Evolutionary conservation across 2,329 filamentous ascomycete species (phyloP).

Genomic region (Laburnicola sp.): DNA sequence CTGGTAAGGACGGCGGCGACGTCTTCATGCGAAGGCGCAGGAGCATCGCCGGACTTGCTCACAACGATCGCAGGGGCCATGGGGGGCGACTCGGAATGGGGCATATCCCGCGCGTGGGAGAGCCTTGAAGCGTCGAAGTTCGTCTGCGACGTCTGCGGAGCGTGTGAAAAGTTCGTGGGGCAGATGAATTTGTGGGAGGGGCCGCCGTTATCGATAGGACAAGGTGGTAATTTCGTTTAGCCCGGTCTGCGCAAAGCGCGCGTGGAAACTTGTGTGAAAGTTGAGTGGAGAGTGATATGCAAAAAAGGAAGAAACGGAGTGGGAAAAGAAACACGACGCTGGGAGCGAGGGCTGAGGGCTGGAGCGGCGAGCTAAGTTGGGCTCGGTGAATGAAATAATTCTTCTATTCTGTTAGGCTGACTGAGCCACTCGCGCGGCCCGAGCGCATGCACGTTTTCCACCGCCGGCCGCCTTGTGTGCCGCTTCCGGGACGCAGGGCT

Average conservation of each 20-base stretch:
- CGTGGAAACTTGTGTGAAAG: not conserved
- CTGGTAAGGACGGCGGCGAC: slow-evolving; percentile 48
- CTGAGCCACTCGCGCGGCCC: not conserved
- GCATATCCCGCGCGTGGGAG: slow-evolving; percentile 44
- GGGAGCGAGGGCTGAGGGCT: not conserved
- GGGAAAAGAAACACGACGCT: not conserved
- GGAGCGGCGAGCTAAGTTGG: slow-evolving; percentile 3
- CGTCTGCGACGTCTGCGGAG: slow-evolving; percentile 1
- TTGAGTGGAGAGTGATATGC: slow-evolving; percentile 5
- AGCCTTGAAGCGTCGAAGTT: not conserved
- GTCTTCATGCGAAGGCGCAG: slow-evolving; percentile 52
- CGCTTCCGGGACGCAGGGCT: slow-evolving; percentile 3
- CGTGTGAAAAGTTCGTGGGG: not conserved
- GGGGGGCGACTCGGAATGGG: slow-evolving; percentile 55
- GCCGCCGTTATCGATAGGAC: slow-evolving; percentile 5
- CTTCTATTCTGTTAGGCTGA: not conserved
- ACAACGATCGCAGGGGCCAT: slow-evolving; percentile 53
- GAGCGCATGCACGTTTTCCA: slow-evolving; percentile 2
- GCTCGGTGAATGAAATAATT: slow-evolving; percentile 6
- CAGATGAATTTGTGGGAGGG: slow-evolving; percentile 2
- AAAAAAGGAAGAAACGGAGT: not conserved
- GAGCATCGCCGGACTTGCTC: slow-evolving; percentile 47
- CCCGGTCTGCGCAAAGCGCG: slow-evolving; percentile 3
- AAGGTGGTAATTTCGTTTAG: slow-evolving; percentile 2
- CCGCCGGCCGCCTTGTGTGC: not conserved